Conservation (phyloP, 1,139 yeast species). For the Pichia sp. region DNA sequence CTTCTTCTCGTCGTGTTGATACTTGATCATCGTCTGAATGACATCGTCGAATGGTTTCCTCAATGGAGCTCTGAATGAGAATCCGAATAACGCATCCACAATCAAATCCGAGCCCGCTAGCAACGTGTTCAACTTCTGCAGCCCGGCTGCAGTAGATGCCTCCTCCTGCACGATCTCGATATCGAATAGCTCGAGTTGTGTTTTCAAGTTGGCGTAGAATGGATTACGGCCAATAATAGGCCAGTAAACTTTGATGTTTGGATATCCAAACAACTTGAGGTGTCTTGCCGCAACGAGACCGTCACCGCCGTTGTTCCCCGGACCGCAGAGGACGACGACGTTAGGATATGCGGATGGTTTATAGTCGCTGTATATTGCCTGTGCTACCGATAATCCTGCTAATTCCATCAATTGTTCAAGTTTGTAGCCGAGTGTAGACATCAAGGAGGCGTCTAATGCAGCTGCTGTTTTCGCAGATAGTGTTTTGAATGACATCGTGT, state of each 20-base stretch:
- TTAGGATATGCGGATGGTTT: slow-evolving; percentile 48
- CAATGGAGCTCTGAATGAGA: slow-evolving; percentile 88
- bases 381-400: slow-evolving; percentile 94
- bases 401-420: slow-evolving; percentile 95
- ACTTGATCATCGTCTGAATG: slow-evolving; percentile 45
- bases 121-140: slow-evolving; percentile 19
- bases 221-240: slow-evolving; percentile 56
- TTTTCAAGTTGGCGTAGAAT: slow-evolving; percentile 45
- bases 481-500: slow-evolving; percentile 35
- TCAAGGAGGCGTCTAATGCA: slow-evolving; percentile 76
- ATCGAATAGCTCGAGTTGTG: slow-evolving; percentile 59
- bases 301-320: slow-evolving; percentile 97
- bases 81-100: slow-evolving; percentile 88
- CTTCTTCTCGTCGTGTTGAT: slow-evolving; percentile 27
- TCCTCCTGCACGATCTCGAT: slow-evolving; percentile 44
- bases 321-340: slow-evolving; percentile 80
- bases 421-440: slow-evolving; percentile 78
- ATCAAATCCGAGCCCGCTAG: slow-evolving; percentile 41
- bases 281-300: slow-evolving; percentile 97
- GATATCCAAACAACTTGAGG: slow-evolving; percentile 72
- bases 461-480: slow-evolving; percentile 73
- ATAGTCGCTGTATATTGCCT: slow-evolving; percentile 66
- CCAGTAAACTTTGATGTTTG: slow-evolving; percentile 62
- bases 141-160: too few species aligned
- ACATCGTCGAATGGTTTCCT: slow-evolving; percentile 73